These are phyloP conservation scores for Cyclotella distinguenda DNA, from an alignment of 108 stramenopile genomes.

Conservation along the genomic window DNA sequence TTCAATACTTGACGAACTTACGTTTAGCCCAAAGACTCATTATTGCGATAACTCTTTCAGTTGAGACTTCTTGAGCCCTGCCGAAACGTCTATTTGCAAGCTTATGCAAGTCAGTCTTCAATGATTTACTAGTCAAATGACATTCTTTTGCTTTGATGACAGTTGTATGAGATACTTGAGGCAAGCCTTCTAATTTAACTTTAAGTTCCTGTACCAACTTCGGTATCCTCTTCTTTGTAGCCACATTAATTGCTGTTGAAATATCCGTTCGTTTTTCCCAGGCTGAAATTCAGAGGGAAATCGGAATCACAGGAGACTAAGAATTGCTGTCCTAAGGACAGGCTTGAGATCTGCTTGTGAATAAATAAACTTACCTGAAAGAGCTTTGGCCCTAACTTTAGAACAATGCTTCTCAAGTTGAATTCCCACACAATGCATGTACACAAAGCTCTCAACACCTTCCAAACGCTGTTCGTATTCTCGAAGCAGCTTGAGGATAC, in stretches of 20 bases:
- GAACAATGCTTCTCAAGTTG: conserved; percentile 81
- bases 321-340: too few species aligned
- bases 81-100: conserved; percentile 68
- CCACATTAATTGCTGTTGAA: conserved; percentile 84
- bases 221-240: conserved; percentile 70
- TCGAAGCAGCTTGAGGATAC: conserved; percentile 52
- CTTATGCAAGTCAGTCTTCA: conserved; percentile 72
- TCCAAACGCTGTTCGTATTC: conserved; percentile 75
- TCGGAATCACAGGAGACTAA: too few species aligned
- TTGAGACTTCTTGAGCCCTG: conserved; percentile 69
- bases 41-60: conserved; percentile 68
- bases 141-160: conserved; percentile 85
- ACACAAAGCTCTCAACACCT: conserved; percentile 78
- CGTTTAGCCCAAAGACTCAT: conserved; percentile 76
- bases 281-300: conserved; percentile 33
- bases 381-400: conserved; percentile 58
- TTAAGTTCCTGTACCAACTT: conserved; percentile 70
- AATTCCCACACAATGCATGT: conserved; percentile 86
- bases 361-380: conserved; percentile 48
- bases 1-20: conserved; percentile 44
- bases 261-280: conserved; percentile 88
- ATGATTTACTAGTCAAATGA: conserved; percentile 73
- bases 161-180: conserved; percentile 76
- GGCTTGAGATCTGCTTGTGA: background rate
- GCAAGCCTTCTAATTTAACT: conserved; percentile 65